Percentiles rank a stretch among this genome's conserved stretches.
Evolutionary conservation across 345 rosid species (phyloP).

Genomic region (Angophora floribunda): DNA sequence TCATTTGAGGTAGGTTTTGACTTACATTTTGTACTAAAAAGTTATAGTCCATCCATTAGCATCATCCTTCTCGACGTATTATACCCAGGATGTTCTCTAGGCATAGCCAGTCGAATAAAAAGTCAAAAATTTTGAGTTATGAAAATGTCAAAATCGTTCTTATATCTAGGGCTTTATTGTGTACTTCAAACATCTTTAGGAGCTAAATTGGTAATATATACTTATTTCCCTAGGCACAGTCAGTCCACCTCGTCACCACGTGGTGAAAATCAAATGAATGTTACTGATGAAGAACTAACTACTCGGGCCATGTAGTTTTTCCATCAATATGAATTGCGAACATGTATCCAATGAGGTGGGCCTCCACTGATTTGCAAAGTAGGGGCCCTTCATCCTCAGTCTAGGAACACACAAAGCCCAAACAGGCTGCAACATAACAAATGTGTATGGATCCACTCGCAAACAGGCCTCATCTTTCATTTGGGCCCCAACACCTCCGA

Average conservation of each 20-base stretch:
- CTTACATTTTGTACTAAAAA: neutral
- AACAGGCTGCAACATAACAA: rapidly evolving
- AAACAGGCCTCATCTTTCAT: neutral
- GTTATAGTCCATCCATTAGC: neutral
- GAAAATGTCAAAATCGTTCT: neutral
- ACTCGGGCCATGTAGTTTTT: neutral
- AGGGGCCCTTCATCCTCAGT: neutral
- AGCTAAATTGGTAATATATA: neutral
- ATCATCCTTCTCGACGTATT: neutral
- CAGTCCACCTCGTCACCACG: neutral
- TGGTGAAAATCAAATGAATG: neutral
- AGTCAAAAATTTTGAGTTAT: neutral
- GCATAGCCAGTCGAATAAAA: neutral
- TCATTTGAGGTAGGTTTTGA: neutral
- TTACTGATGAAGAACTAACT: neutral
- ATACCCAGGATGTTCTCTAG: rapidly evolving
- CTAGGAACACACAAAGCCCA: neutral
- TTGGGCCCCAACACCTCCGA: neutral
- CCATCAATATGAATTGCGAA: neutral
- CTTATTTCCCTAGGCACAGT: neutral
- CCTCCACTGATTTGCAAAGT: neutral
- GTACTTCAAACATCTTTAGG: neutral
- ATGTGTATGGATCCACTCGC: rapidly evolving
- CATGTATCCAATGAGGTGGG: neutral
- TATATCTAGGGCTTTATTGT: neutral